These are phyloP conservation scores for Tylopilus sp. DNA, from an alignment of 768 basidiomycete species.

Conservation along the genomic window DNA sequence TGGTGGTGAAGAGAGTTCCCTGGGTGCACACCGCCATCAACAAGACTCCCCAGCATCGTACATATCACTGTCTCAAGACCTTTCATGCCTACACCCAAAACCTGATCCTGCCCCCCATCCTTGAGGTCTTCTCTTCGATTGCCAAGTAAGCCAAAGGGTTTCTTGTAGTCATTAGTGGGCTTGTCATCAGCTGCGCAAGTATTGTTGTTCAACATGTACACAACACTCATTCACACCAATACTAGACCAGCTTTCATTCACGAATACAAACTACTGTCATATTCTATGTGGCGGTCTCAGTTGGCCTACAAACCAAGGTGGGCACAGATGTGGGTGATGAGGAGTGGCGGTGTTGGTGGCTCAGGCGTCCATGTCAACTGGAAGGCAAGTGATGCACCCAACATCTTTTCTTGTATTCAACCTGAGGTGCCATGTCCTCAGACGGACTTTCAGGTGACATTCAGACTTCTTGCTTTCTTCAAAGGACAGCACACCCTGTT, in stretches of 20 bases:
- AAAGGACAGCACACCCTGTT: too few species aligned
- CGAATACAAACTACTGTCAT: too few species aligned
- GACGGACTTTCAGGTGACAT: too few species aligned
- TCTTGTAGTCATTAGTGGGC: constrained; percentile 95
- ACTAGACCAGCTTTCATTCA: too few species aligned
- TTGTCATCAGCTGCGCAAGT: too few species aligned
- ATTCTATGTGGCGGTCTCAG: too few species aligned
- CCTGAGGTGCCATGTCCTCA: constrained; percentile 4
- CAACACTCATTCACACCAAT: too few species aligned
- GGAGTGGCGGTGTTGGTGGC: constrained; percentile 79
- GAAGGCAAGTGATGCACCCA: constrained; percentile 54
- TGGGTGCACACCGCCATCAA: constrained; percentile 65
- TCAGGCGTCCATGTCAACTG: constrained; percentile 81
- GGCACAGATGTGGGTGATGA: too few species aligned
- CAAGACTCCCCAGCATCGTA: constrained; percentile 77
- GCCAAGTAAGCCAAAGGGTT: constrained; percentile 99
- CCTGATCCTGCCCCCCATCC: constrained; percentile 88
- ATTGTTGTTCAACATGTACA: too few species aligned
- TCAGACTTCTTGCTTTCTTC: too few species aligned
- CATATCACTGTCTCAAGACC: constrained; percentile 83
- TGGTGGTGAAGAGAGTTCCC: constrained; percentile 42
- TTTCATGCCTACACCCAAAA: constrained; percentile 83
- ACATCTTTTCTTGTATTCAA: not conserved
- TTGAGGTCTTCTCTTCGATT: constrained; percentile 96
- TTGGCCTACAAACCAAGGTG: too few species aligned